phyloP scores from a whole-genome alignment of 2,329 filamentous ascomycete species.

The Trichoderma sp. region DNA sequence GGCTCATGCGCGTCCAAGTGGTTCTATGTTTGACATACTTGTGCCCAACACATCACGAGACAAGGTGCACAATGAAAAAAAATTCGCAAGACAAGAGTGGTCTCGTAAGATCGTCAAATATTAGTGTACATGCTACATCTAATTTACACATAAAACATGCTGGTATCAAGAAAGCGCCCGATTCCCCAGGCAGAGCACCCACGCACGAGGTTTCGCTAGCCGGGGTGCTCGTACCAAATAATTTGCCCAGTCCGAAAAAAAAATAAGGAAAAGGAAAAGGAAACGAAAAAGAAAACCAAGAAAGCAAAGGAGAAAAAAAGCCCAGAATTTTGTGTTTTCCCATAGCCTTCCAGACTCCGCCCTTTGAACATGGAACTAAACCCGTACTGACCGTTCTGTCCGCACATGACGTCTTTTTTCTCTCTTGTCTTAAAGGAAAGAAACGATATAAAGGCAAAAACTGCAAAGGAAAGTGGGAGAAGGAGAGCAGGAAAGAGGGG shows the following conservation, averaged over 20 bases:
- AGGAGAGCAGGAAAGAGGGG: not conserved
- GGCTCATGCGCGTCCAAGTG: not conserved
- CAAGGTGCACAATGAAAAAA: not conserved
- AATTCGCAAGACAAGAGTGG: not conserved
- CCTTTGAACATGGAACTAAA: not conserved
- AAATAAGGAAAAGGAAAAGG: not conserved
- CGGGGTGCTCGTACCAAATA: not conserved
- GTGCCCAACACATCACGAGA: not conserved
- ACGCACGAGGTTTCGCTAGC: not conserved
- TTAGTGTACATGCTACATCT: slow-evolving; percentile 18
- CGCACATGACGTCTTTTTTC: not conserved
- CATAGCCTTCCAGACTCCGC: slow-evolving; percentile 6
- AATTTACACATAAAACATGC: slow-evolving; percentile 17
- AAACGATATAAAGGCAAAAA: not conserved
- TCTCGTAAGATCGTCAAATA: slow-evolving; percentile 9
- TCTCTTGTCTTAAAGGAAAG: not conserved
- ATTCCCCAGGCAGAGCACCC: not conserved
- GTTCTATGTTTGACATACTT: not conserved
- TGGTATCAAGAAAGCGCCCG: slow-evolving; percentile 17
- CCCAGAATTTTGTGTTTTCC: slow-evolving; percentile 3
- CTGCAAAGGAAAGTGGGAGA: not conserved
- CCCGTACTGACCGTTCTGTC: not conserved
- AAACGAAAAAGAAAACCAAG: not conserved
- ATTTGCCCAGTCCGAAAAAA: not conserved
- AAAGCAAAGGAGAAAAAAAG: not conserved